Percentiles rank a stretch among this genome's conserved stretches.
These are phyloP conservation scores for Chloromonas sp. DNA, from an alignment of 163 green algal genomes.

Conservation along the genomic window DNA sequence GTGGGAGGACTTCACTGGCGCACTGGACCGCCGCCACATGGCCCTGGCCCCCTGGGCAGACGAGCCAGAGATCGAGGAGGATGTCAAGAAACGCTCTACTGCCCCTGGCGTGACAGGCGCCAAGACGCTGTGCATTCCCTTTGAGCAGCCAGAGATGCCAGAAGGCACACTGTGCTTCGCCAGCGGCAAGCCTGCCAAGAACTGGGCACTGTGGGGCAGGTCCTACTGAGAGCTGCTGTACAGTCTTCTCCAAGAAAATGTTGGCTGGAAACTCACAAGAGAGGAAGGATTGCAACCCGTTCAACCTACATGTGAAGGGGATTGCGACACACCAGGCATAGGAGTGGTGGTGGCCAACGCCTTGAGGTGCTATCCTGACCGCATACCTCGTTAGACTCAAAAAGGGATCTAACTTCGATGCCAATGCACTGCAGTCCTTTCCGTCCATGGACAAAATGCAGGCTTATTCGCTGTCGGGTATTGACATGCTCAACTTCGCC, in stretches of 20 bases:
- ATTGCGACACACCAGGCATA: not conserved
- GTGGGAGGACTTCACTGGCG: slow-evolving; percentile 94
- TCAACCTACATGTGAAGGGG: no score
- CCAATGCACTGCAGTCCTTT: not conserved
- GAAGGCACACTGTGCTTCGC: slow-evolving; percentile 90
- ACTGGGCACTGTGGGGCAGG: slow-evolving; percentile 91
- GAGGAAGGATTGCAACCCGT: no score
- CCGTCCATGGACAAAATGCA: no score
- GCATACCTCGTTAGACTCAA: no score
- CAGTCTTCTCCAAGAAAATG: not conserved
- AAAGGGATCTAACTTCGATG: not conserved
- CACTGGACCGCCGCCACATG: slow-evolving; percentile 87
- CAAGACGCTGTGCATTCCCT: slow-evolving; percentile 97
- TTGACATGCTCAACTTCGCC: no score
- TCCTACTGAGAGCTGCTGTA: slow-evolving; percentile 70
- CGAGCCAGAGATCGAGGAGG: slow-evolving; percentile 77
- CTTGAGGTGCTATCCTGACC: no score
- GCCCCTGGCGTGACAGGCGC: slow-evolving; percentile 79
- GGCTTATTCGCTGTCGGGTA: no score
- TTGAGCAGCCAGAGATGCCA: slow-evolving; percentile 81
- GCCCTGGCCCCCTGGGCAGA: slow-evolving; percentile 93
- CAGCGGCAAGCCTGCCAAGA: slow-evolving; percentile 89
- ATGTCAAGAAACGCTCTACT: slow-evolving; percentile 84
- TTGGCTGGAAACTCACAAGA: not conserved
- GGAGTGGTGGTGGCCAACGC: not conserved